Evolutionary conservation across 371 early-diverging fungal genomes (phyloP).

Genomic region (Mucor plumbeus): DNA sequence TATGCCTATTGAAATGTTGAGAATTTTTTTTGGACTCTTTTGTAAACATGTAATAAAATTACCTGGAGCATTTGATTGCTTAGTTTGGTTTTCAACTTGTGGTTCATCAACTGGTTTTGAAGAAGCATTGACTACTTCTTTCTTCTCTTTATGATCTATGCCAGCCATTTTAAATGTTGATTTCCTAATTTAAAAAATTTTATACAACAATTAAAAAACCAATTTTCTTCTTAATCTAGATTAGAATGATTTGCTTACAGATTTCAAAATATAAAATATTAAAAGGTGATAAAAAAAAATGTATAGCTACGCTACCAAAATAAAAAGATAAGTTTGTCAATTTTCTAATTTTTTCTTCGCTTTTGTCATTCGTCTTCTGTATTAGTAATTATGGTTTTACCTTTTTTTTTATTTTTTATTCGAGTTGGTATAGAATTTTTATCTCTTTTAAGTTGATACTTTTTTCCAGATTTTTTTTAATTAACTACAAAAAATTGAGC

Average conservation of each 20-base stretch:
- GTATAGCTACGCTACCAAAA: not conserved
- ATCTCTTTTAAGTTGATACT: not conserved
- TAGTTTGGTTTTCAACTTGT: constrained; percentile 2
- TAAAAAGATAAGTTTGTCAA: not conserved
- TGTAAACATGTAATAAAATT: not conserved
- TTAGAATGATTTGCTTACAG: constrained; percentile 5
- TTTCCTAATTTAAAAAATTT: constrained; percentile 9
- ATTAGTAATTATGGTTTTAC: constrained; percentile 7
- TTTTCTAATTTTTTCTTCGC: not conserved
- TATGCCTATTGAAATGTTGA: not conserved
- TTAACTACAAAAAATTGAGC: not conserved
- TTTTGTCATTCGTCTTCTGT: not conserved
- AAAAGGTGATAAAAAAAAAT: not conserved
- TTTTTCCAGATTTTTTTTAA: not conserved
- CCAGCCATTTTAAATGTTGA: constrained; percentile 1
- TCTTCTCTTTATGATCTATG: not conserved
- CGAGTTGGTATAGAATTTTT: not conserved
- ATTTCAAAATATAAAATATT: not conserved
- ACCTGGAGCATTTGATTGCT: constrained; percentile 5
- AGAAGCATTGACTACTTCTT: not conserved
- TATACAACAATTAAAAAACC: not conserved
- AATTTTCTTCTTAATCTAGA: not conserved
- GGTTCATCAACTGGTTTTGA: constrained; percentile 2
- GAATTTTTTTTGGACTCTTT: not conserved
- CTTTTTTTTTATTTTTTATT: not conserved